Base-by-base conservation (phyloP, 2,329 filamentous ascomycete genomes). In the Huntiella bhutanensis region DNA sequence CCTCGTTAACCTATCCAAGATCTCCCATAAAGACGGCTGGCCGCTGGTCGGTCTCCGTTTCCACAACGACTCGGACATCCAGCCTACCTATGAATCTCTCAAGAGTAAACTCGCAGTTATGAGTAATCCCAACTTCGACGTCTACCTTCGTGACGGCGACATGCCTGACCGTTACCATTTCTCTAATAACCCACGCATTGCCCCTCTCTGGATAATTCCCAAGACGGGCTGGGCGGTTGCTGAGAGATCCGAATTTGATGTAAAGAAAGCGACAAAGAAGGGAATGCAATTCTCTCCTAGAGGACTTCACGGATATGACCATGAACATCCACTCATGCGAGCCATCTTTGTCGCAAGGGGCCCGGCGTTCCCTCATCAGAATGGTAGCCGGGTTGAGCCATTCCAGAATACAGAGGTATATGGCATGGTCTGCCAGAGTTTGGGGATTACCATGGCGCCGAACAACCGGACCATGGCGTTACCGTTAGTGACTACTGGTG, bases 351-450 rank as follows among this genome's bases (percentile, higher is more conserved):
- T 96, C 42, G 91, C 91, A 1, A 70, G 84, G 35, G 91, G 91
- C 0, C 91, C 91, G 3, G 87, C 88, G 0, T 98, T 98, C 57
- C 83, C 85, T 0, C 87, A 95, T 55, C 65, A 73, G 35, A 77
- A 82, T 0, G 87, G 91, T 54, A 92, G 82, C 59, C 73, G 77
- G 52, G 62, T 96, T 32, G 75, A 82, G 32, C 67, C 70, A 3
- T 96, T 96, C 59, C 87, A 95, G 73, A 96, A 96, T 53, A 87
- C 76, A 49, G 82, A 95, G 56, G 82, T 96, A 6, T 96, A 96
- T 64, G 94, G 94, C 56, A 83, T 96, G 51, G 63, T 96, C 39
- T 95, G 88, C 59, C 87, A 95, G 61, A 87, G 83, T 0, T 63
- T 96, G 19, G 78, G 80, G 10, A 65, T 96, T 48, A 60, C 58